Evolutionary conservation across 441 rosid species (phyloP), one percentile per base, ranked within the genome.

Genomic region (Aleurites moluccanus): DNA sequence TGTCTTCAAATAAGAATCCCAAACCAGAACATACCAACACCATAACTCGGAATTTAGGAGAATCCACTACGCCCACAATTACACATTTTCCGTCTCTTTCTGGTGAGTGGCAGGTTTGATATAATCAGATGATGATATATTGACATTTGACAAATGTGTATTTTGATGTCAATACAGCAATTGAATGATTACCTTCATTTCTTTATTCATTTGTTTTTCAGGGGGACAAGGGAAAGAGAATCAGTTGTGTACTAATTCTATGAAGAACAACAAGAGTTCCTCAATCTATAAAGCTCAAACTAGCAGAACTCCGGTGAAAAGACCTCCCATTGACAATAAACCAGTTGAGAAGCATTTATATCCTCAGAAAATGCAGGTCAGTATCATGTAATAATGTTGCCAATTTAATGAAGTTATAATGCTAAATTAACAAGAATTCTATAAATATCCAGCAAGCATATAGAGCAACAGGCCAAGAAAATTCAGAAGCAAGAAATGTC

Each of bases 331-430:
- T 21, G 82, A 64, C 61, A 56, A 75, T 73, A 84, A 73, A 63
- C 73, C 65, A 25, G 44, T 73, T 3, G 83, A 80, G 83, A 91
- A 88, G 80, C 45, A 63, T 83, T 76, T 79, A 59, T 85, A 78
- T 57, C 72, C 83, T 79, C 84, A 72, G 52, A 87, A 85, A 73
- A 73, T 79, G 62, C 82, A 84, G 97, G 98, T 89, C 14, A 66
- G 28, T 40, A 28, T 8, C 0, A 67, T 40, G 62, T 49, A 74
- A 62, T 56, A 27, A 14, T 33, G n/a, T 63, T 57, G 33, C 27
- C 27, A 42, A 1, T 50, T 47, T 47, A 4, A 18, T 25, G 8
- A 35, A 64, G 64, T 61, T 62, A 15, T 30, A 40, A 61, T 25
- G 45, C 70, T 30, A 59, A 73, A 67, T 82, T 49, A 80, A 66